Evolutionary conservation across 2,329 filamentous ascomycete species (phyloP).

Genomic region (Aspergillus sp.): DNA sequence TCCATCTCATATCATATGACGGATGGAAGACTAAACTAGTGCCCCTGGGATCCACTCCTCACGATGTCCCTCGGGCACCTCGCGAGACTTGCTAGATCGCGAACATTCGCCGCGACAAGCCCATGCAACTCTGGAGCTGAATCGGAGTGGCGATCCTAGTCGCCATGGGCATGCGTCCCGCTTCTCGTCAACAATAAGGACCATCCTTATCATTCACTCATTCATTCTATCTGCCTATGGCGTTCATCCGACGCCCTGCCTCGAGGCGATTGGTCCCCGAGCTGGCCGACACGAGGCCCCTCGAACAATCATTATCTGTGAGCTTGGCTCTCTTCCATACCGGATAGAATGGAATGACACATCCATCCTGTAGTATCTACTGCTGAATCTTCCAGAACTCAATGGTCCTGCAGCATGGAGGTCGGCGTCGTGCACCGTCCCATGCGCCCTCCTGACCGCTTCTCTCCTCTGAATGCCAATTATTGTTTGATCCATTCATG

Average conservation of each 20-base stretch:
- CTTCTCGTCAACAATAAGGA: background rate
- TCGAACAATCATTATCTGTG: background rate
- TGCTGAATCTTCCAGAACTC: slow-evolving; percentile 10
- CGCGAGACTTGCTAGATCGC: background rate
- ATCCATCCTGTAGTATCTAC: background rate
- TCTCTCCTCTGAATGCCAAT: slow-evolving; percentile 6
- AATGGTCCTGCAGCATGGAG: slow-evolving; percentile 3
- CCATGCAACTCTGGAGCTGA: background rate
- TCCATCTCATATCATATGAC: background rate
- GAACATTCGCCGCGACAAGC: background rate
- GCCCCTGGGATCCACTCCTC: background rate
- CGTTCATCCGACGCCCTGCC: background rate
- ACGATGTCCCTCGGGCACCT: background rate
- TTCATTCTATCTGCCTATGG: background rate
- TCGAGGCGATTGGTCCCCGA: background rate
- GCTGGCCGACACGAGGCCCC: background rate
- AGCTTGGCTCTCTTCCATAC: background rate
- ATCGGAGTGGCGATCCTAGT: background rate
- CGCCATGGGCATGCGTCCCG: background rate
- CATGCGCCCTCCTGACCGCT: slow-evolving; percentile 8
- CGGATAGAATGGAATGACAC: background rate
- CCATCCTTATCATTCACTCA: background rate
- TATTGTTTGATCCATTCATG: slow-evolving; percentile 2
- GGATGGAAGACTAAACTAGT: too few relatives aligned
- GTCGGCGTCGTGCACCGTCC: slow-evolving; percentile 2